Evolutionary conservation across 176 grass and related monocot species (phyloP).

Genomic region (Puccinellia tenuiflora): DNA sequence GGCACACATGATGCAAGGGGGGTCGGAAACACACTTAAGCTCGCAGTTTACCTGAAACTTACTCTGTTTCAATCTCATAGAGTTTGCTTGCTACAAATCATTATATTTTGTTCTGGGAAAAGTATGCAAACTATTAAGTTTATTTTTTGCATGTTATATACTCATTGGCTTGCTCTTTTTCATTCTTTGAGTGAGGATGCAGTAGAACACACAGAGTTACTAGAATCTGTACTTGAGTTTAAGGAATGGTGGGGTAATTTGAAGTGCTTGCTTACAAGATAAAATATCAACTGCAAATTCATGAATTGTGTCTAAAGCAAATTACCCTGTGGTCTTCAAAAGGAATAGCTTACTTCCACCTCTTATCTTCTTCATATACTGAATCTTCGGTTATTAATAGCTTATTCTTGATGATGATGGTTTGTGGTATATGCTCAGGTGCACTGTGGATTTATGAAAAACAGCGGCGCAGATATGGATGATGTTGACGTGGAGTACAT

Average conservation of each 20-base stretch:
- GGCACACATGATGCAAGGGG: too few species aligned
- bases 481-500: constrained; percentile 64
- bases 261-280: not conserved
- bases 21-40: not conserved
- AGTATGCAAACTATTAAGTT: not conserved
- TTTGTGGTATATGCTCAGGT: constrained; percentile 46
- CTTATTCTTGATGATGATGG: not conserved
- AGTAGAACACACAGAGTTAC: not conserved
- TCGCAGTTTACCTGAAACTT: not conserved
- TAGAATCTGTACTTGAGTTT: not conserved
- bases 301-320: not conserved
- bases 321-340: not conserved
- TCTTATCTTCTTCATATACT: not conserved
- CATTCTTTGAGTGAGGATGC: not conserved
- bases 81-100: not conserved
- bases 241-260: not conserved
- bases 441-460: constrained; percentile 92
- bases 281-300: not conserved
- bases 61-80: not conserved
- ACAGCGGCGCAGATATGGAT: constrained; percentile 87
- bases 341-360: not conserved
- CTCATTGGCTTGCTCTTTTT: not conserved
- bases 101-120: not conserved
- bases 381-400: not conserved
- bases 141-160: not conserved